Conservation (phyloP, 208 protist genomes). For the Leishmania gerbilli region DNA sequence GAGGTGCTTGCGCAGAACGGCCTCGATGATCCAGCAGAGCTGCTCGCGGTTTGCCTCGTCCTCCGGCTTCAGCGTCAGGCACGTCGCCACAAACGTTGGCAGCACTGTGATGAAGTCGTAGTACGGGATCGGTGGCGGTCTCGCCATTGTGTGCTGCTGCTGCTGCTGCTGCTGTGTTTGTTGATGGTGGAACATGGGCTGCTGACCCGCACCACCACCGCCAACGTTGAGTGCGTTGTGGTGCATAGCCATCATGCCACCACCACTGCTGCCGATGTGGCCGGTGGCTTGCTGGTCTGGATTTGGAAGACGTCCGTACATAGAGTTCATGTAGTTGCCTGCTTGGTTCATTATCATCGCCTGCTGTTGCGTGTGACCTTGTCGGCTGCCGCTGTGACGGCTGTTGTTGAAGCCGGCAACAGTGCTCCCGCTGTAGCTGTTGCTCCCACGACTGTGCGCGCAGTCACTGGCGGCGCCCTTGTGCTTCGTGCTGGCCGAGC, state of each 20-base stretch:
- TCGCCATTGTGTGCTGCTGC: slow-evolving; percentile 3
- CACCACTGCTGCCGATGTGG: neutral
- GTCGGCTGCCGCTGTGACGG: neutral
- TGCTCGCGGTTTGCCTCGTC: slow-evolving; percentile 55
- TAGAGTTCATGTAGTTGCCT: slow-evolving; percentile 1
- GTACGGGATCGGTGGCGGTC: slow-evolving; percentile 24
- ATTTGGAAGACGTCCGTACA: slow-evolving; percentile 1
- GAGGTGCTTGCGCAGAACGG: slow-evolving; percentile 41
- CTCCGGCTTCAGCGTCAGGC: slow-evolving; percentile 46
- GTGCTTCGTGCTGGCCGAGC: neutral
- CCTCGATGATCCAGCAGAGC: slow-evolving; percentile 65
- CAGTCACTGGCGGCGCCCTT: neutral
- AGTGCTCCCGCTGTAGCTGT: no score
- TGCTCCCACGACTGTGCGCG: slow-evolving; percentile 12
- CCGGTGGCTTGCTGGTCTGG: neutral
- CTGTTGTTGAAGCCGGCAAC: neutral
- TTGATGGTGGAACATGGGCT: neutral
- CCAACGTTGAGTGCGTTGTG: slow-evolving; percentile 1
- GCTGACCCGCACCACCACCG: neutral
- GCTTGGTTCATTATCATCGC: neutral
- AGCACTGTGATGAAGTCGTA: slow-evolving; percentile 66
- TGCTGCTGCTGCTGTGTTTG: slow-evolving; percentile 5
- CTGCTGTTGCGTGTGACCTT: neutral
- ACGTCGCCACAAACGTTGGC: slow-evolving; percentile 62
- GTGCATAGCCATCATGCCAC: slow-evolving; percentile 11